Evolutionary conservation across 208 protist species (phyloP).

Genomic region (Trypanosoma avium): DNA sequence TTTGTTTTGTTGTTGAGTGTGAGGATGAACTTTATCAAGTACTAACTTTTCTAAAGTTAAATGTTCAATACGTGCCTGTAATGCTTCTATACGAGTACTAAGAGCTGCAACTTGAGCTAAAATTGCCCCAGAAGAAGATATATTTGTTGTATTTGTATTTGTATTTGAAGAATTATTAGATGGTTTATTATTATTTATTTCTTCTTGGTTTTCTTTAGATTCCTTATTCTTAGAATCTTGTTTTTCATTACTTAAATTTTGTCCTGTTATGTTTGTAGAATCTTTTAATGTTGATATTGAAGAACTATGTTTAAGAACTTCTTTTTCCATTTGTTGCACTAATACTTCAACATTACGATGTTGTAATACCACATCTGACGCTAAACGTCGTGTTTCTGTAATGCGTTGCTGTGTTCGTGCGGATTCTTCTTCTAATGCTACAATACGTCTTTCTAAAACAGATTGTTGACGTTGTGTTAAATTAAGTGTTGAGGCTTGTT

Average conservation of each 20-base stretch:
- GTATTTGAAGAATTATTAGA: not conserved
- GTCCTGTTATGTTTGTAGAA: no score
- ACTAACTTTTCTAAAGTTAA: slow-evolving; percentile 40
- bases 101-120: slow-evolving; percentile 4
- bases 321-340: slow-evolving; percentile 63
- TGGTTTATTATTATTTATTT: not conserved
- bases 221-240: no score
- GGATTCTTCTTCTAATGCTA: slow-evolving; percentile 37
- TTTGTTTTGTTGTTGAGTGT: slow-evolving; percentile 1
- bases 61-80: slow-evolving; percentile 41
- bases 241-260: no score
- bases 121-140: not conserved
- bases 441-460: slow-evolving; percentile 50
- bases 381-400: slow-evolving; percentile 35
- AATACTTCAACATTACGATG: slow-evolving; percentile 64
- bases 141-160: not conserved
- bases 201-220: not conserved
- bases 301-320: slow-evolving; percentile 19
- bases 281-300: not conserved
- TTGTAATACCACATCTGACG: slow-evolving; percentile 54
- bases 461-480: slow-evolving; percentile 45
- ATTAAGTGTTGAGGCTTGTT: slow-evolving; percentile 30
- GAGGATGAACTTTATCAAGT: slow-evolving; percentile 25
- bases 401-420: slow-evolving; percentile 36
- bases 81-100: slow-evolving; percentile 25